Evolutionary conservation across 2,329 filamentous ascomycete genomes (phyloP).

Genomic region (Monilinia fructigena): DNA sequence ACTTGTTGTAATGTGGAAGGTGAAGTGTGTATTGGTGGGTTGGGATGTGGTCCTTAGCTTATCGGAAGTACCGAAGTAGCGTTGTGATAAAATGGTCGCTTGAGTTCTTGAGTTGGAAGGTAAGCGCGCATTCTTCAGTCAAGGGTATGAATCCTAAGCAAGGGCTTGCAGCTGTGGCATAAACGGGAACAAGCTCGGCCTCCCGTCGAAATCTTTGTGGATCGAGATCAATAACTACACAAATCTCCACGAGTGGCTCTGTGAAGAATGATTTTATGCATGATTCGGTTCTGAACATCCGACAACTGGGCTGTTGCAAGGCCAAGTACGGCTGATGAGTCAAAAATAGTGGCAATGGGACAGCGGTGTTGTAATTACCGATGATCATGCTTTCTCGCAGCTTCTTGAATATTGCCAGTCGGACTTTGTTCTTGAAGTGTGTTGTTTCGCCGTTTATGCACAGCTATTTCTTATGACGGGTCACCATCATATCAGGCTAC

Average conservation of each 20-base stretch:
- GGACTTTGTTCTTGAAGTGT: neutral
- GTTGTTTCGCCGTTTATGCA: neutral
- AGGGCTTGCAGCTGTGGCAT: neutral
- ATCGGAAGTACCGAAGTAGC: no score
- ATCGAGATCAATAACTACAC: constrained; percentile 6
- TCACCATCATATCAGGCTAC: neutral
- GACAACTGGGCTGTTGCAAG: neutral
- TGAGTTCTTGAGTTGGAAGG: neutral
- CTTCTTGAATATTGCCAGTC: neutral
- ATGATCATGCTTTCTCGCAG: neutral
- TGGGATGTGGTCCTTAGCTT: no score
- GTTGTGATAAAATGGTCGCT: neutral
- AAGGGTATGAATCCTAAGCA: neutral
- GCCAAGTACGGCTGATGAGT: neutral
- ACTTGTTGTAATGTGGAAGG: constrained; percentile 4
- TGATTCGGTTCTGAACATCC: neutral
- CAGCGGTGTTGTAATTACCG: neutral
- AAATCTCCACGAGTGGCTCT: neutral
- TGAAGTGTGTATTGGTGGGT: neutral
- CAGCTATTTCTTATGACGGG: neutral
- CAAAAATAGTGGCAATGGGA: neutral
- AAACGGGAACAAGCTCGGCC: no score
- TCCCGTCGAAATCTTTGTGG: neutral
- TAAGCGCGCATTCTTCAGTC: constrained; percentile 2
- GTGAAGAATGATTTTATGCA: neutral